Percentiles rank a stretch among this genome's conserved stretches.
Evolutionary conservation across 768 basidiomycete species (phyloP).

Genomic region (Lactifluus volemus): DNA sequence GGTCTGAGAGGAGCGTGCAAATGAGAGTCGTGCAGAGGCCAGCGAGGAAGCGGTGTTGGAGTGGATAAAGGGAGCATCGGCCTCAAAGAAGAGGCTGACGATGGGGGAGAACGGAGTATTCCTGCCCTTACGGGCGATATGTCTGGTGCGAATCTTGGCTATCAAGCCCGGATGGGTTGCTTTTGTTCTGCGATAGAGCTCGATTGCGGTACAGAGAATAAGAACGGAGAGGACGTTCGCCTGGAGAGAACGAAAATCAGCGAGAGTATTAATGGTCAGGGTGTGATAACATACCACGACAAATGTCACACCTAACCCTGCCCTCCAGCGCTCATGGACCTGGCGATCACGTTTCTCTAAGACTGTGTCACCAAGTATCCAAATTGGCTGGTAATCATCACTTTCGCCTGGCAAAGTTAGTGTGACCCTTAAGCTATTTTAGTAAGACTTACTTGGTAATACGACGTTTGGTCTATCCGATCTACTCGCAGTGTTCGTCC

Average conservation of each 20-base stretch:
- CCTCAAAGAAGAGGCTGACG: slow-evolving; percentile 12
- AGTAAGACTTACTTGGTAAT: not conserved
- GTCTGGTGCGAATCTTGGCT: slow-evolving; percentile 5
- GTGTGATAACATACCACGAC: not conserved
- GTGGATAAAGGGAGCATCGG: not conserved
- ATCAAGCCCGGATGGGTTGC: slow-evolving; percentile 1
- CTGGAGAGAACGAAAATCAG: not conserved
- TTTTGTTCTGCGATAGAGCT: slow-evolving; percentile 1
- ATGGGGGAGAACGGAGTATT: slow-evolving; percentile 1
- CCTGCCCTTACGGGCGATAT: not conserved
- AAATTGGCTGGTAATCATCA: not conserved
- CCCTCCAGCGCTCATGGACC: too few species aligned
- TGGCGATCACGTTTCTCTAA: not conserved
- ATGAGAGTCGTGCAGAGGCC: slow-evolving; percentile 8
- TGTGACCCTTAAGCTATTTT: not conserved
- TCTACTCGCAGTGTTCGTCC: too few species aligned
- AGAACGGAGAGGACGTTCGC: slow-evolving; percentile 8
- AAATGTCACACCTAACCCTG: slow-evolving; percentile 2
- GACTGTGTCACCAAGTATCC: slow-evolving; percentile 1
- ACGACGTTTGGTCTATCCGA: not conserved
- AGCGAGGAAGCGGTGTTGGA: slow-evolving; percentile 5
- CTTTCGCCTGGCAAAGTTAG: not conserved
- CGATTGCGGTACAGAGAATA: slow-evolving; percentile 5
- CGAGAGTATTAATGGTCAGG: not conserved
- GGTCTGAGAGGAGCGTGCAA: slow-evolving; percentile 9